A percentile compares a stretch with the other conserved stretches of the same genome.
Conservation (phyloP, 257 asterid genomes). For the Fraxinus americana region DNA sequence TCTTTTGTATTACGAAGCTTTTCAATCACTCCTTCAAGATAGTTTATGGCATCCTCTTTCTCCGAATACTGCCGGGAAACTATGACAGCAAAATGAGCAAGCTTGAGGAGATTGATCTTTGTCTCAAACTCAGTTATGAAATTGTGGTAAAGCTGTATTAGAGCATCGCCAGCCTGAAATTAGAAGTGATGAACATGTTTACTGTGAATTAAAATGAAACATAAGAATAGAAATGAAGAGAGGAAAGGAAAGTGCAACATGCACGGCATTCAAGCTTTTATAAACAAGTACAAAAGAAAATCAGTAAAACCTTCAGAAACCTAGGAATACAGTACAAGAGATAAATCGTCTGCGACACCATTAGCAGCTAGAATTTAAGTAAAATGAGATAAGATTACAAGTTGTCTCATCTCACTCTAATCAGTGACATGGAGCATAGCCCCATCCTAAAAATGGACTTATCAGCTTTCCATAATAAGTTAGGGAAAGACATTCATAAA, state of each 20-base stretch:
- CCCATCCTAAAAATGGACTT: not conserved
- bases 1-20: slow-evolving; percentile 84
- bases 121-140: slow-evolving; percentile 96
- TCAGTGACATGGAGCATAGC: not conserved
- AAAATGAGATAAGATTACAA: not conserved
- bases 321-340: not conserved
- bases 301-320: not conserved
- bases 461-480: not conserved
- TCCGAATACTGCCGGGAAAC: slow-evolving; percentile 81
- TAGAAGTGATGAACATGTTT: not conserved
- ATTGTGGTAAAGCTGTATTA: slow-evolving; percentile 88
- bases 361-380: not conserved
- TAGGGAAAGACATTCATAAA: not conserved
- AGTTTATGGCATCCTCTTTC: slow-evolving; percentile 79
- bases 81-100: slow-evolving; percentile 90
- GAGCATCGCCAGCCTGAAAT: slow-evolving; percentile 85
- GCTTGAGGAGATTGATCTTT: slow-evolving; percentile 95
- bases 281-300: not conserved
- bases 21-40: slow-evolving; percentile 90
- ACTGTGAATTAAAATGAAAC: not conserved
- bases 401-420: not conserved
- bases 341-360: not conserved
- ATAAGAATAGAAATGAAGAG: not conserved
- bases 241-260: slow-evolving; percentile 1
- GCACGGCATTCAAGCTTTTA: not conserved